Conservation (phyloP, 1,284 basidiomycete species). For the Athelia sp. region DNA sequence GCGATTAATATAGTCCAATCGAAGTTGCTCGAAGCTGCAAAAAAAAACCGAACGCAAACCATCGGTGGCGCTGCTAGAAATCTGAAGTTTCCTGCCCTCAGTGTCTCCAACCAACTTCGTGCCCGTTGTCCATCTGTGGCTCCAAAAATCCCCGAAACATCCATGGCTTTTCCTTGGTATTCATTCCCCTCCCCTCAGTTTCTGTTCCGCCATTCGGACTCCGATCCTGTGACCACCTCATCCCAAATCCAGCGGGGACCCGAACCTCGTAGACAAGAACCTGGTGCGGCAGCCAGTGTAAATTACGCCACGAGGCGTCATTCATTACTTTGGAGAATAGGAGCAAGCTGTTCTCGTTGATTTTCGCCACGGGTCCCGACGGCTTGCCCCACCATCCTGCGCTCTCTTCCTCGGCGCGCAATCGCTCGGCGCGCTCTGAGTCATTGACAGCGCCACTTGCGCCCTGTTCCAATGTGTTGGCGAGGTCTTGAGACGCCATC, state of each 20-base stretch:
- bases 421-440: conserved; percentile 8
- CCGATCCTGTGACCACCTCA: conserved; percentile 56
- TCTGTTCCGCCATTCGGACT: conserved; percentile 12
- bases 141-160: conserved; percentile 56
- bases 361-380: conserved; percentile 40
- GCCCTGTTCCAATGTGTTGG: not conserved
- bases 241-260: conserved; percentile 53
- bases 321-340: conserved; percentile 48
- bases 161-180: conserved; percentile 28
- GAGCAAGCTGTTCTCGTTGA: conserved; percentile 43
- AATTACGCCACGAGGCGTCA: conserved; percentile 47
- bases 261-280: conserved; percentile 55
- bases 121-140: conserved; percentile 60
- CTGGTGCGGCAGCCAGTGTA: conserved; percentile 56
- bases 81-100: too few species aligned
- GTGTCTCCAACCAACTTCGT: conserved; percentile 54
- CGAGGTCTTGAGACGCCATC: not conserved
- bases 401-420: conserved; percentile 11
- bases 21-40: too few species aligned
- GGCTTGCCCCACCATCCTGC: conserved; percentile 55
- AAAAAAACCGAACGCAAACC: too few species aligned
- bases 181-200: too few species aligned
- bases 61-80: too few species aligned
- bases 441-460: too few species aligned
- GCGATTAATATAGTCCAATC: too few species aligned